phyloP scores from a whole-genome alignment of 169 alveolate genomes.

The Hammondia hammondi region DNA sequence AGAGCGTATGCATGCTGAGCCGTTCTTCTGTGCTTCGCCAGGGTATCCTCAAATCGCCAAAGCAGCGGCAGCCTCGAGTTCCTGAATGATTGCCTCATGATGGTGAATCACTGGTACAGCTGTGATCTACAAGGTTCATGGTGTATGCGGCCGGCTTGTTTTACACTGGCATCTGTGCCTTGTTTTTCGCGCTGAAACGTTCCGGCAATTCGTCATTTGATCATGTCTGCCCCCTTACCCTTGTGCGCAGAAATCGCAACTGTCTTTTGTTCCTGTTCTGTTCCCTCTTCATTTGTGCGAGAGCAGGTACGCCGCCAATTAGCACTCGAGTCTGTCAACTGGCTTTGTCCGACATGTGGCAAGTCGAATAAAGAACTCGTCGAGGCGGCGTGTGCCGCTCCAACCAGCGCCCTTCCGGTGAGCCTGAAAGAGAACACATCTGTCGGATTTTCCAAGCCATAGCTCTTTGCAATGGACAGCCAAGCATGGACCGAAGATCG shows the following conservation, averaged over 20 bases:
- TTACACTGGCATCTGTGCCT: background rate
- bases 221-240: background rate
- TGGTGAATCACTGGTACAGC: background rate
- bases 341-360: constrained; percentile 71
- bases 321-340: constrained; percentile 68
- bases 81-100: background rate
- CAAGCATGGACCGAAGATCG: too few relatives aligned
- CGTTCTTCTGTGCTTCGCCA: too few relatives aligned
- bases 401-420: constrained; percentile 45
- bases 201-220: background rate
- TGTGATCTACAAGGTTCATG: background rate
- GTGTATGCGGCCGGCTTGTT: background rate
- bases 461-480: too few relatives aligned
- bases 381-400: constrained; percentile 75
- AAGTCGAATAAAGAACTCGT: constrained; percentile 68
- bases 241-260: background rate
- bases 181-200: too few relatives aligned
- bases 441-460: background rate
- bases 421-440: background rate
- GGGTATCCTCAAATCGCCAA: too few relatives aligned
- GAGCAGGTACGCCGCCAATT: constrained; percentile 64
- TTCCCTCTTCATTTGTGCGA: background rate
- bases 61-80: too few relatives aligned
- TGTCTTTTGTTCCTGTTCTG: background rate
- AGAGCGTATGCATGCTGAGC: too few relatives aligned